Conservation (phyloP, 176 grass and related monocot genomes). For the Aegilops tauschii region DNA sequence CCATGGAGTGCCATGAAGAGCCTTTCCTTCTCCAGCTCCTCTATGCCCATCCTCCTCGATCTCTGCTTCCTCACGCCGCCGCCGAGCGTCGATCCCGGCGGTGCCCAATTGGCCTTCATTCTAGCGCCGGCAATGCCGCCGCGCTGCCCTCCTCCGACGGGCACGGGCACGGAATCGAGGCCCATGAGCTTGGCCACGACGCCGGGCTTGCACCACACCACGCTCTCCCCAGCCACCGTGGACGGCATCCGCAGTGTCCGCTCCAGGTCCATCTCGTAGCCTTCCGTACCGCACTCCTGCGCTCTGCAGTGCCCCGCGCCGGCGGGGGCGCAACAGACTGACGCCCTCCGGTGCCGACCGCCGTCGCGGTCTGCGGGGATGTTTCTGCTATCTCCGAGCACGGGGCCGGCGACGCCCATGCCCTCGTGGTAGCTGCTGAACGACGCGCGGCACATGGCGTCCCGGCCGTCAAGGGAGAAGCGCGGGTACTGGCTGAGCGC, state of each 20-base stretch:
- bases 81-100: neutral
- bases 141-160: conserved; percentile 30
- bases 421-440: conserved; percentile 51
- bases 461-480: conserved; percentile 89
- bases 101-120: conserved; percentile 38
- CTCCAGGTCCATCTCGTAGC: conserved; percentile 66
- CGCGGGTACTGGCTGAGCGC: conserved; percentile 87
- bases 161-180: conserved; percentile 71
- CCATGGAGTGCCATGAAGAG: conserved; percentile 64
- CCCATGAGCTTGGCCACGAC: conserved; percentile 92
- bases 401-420: neutral
- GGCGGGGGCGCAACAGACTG: conserved; percentile 27
- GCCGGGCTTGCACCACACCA: conserved; percentile 92
- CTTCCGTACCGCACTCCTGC: neutral
- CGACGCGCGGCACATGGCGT: conserved; percentile 83
- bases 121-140: neutral
- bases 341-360: neutral
- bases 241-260: conserved; percentile 65
- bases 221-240: conserved; percentile 66
- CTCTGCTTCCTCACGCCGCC: conserved; percentile 49
- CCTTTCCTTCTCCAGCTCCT: conserved; percentile 71
- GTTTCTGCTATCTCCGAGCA: neutral
- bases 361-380: neutral
- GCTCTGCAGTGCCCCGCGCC: conserved; percentile 26
- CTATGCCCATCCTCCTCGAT: conserved; percentile 34